phyloP scores from a whole-genome alignment of 2,329 filamentous ascomycete species.

The Penicillium sp. region DNA sequence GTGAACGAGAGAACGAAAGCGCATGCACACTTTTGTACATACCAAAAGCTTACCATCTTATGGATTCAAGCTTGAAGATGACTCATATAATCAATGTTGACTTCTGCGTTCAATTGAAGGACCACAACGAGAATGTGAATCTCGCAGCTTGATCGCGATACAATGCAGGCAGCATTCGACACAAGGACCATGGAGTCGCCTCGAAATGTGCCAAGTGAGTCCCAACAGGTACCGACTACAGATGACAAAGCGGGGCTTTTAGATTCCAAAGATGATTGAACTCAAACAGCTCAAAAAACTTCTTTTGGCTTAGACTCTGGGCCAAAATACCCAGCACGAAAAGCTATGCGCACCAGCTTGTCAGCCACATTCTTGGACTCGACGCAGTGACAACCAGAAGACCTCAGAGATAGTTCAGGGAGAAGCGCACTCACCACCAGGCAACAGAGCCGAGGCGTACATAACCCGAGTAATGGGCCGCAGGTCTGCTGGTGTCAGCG shows the following conservation, averaged over 20 bases:
- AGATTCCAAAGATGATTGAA: no score
- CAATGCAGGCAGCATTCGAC: no score
- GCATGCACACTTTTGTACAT: conserved; percentile 7
- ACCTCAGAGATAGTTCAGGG: background rate
- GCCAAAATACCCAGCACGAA: conserved; percentile 32
- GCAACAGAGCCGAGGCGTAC: conserved; percentile 52
- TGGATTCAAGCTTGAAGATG: conserved; percentile 3
- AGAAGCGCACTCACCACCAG: conserved; percentile 44
- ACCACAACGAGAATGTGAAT: no score
- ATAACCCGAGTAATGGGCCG: conserved; percentile 52
- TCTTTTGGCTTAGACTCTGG: conserved; percentile 21
- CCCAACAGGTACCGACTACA: no score
- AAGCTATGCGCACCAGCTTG: conserved; percentile 22
- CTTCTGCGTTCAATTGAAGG: no score
- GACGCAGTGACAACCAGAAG: background rate
- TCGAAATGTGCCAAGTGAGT: no score
- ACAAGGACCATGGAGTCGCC: no score
- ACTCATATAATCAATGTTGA: background rate
- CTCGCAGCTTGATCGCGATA: no score
- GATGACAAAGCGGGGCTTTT: no score
- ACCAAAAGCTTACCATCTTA: conserved; percentile 10
- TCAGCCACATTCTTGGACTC: background rate
- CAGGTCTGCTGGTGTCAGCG: conserved; percentile 39
- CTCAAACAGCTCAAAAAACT: background rate
- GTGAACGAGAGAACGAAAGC: conserved; percentile 14